Base-by-base conservation (phyloP, 2,329 filamentous ascomycete species). In the Exserohilum turcica region DNA sequence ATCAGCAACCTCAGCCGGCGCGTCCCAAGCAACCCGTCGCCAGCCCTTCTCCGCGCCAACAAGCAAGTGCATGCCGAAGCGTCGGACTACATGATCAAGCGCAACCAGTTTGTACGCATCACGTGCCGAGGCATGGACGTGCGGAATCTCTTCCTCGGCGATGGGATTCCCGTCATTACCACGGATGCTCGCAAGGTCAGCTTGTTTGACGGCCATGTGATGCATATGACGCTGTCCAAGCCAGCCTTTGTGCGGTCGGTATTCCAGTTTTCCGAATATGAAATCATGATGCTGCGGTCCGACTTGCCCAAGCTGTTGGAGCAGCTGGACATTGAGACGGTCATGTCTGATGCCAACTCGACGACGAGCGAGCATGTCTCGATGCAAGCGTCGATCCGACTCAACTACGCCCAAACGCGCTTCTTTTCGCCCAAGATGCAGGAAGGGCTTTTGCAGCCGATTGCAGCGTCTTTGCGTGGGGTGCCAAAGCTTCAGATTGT, bases 31-130 rank as follows among this genome's bases (percentile, higher is more conserved):
- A 65, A 61, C 47, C 42, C 57, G 36, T 59, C 65, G 18, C 56
- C 56, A 38, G 50, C 64, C 15, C 59, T 69, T 19, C 51, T 69
- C 32, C 61, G 63, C 33, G 42, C 60, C 37, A 69, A 65, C 57
- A 65, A 63, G 49, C 66, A 67, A 52, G 57, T 69, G n/a, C 54
- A 69, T 37, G 50, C 53, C 33, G 66, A 69, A 52, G 65, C 66
- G 6, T 65, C 56, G 43, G 65, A 67, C 45, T 64, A 66, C 47
- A 67, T 65, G 63, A 63, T 63, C 50, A 67, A 61, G 56, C 61
- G 63, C 33, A 67, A 66, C 38, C 64, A 66, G 40, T 66, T 67
- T 35, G 59, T 68, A 18, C 66, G 61, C 42, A 50, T 68, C 27
- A 65, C 60, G 28, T 68, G 66, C 40, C 57, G 60, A 45, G 63